These are phyloP conservation scores for Cynanchum wilfordii DNA, from an alignment of 257 asterid genomes.

Conservation along the genomic window DNA sequence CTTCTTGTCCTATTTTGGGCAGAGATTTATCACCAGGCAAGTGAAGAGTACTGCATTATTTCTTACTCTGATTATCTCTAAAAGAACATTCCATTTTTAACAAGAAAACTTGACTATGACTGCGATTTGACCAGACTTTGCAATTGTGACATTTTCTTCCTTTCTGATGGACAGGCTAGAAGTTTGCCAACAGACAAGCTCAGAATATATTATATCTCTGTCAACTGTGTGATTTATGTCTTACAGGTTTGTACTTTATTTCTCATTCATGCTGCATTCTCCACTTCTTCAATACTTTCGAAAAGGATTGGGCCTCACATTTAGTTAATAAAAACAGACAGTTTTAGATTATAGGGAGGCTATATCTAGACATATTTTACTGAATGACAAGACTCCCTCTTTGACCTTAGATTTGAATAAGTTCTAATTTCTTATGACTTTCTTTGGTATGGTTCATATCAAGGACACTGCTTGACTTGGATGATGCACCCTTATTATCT, in stretches of 20 bases:
- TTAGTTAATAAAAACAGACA: not conserved
- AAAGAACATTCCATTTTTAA: not conserved
- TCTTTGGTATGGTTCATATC: not conserved
- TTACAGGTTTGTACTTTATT: conserved; percentile 54
- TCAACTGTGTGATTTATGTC: conserved; percentile 65
- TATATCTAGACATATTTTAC: not conserved
- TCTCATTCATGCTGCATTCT: conserved; percentile 4
- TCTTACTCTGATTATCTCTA: not conserved
- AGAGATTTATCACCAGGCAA: conserved; percentile 91
- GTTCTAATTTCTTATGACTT: not conserved
- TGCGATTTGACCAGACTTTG: not conserved
- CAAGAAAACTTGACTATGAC: not conserved
- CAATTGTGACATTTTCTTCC: conserved; percentile 22
- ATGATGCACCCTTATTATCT: conserved; percentile 3
- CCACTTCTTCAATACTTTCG: not conserved
- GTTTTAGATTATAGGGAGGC: not conserved
- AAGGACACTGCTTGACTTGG: not conserved
- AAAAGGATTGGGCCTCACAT: not conserved
- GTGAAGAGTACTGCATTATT: conserved; percentile 18
- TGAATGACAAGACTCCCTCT: not conserved
- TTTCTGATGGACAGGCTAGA: conserved; percentile 69
- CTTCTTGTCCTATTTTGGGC: conserved; percentile 97
- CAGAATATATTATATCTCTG: conserved; percentile 50
- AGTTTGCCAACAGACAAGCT: conserved; percentile 90
- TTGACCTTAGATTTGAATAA: not conserved